These are phyloP conservation scores for Rhodocollybia butyracea DNA, from an alignment of 768 basidiomycete species.

Conservation along the genomic window DNA sequence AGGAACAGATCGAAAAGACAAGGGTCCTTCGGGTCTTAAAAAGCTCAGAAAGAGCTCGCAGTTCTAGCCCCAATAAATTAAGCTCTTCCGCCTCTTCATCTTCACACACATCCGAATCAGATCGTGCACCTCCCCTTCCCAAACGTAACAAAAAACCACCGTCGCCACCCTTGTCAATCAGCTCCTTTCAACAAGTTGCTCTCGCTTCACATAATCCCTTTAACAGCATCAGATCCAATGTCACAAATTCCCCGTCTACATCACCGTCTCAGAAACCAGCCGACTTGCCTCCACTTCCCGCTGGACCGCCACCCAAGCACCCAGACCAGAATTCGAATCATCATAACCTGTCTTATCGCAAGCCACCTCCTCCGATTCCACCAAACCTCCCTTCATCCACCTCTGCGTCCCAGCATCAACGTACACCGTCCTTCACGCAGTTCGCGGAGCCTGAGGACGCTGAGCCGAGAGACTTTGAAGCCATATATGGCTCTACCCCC, in stretches of 20 bases:
- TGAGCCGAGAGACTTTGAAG: slow-evolving; percentile 5
- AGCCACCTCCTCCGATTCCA: slow-evolving; percentile 9
- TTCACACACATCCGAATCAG: slow-evolving; percentile 10
- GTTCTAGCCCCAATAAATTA: no score
- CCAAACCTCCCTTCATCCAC: slow-evolving; percentile 2
- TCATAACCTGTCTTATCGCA: slow-evolving; percentile 9
- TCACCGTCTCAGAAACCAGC: slow-evolving; percentile 25
- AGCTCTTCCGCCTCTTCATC: slow-evolving; percentile 27
- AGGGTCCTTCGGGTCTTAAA: slow-evolving; percentile 70
- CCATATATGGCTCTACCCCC: slow-evolving; percentile 12
- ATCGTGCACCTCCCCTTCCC: slow-evolving; percentile 13
- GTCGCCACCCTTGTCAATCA: slow-evolving; percentile 39
- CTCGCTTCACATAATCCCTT: slow-evolving; percentile 15
- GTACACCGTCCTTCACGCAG: slow-evolving; percentile 5
- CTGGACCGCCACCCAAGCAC: slow-evolving; percentile 19
- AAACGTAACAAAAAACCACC: slow-evolving; percentile 16
- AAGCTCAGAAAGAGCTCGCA: slow-evolving; percentile 43
- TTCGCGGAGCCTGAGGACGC: not conserved
- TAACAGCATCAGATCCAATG: not conserved
- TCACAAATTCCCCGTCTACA: slow-evolving; percentile 23
- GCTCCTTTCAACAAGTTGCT: slow-evolving; percentile 46
- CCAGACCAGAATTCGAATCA: slow-evolving; percentile 10
- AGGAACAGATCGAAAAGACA: slow-evolving; percentile 66
- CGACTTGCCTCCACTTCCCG: slow-evolving; percentile 16
- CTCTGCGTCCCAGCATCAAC: not conserved